Conservation (phyloP, 768 basidiomycete genomes). For the Clitopilus hobsonii region DNA sequence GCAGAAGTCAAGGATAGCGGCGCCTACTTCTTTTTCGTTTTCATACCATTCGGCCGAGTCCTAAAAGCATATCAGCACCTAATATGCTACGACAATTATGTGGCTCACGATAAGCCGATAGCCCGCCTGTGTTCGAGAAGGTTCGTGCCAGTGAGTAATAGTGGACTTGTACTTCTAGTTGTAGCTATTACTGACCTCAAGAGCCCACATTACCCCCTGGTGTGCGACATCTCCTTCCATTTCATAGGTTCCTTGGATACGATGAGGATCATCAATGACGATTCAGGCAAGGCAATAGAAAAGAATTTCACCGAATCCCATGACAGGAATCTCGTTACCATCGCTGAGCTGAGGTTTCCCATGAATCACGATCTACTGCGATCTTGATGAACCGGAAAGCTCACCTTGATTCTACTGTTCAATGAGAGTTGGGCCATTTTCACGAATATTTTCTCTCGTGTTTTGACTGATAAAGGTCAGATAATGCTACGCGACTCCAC, state of each 20-base stretch:
- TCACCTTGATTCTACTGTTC: background rate
- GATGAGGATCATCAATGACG: constrained; percentile 5
- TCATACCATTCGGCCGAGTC: constrained; percentile 53
- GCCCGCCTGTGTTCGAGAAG: too few species aligned
- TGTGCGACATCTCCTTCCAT: constrained; percentile 54
- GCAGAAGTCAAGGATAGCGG: constrained; percentile 56
- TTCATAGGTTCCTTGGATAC: constrained; percentile 50
- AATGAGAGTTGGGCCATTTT: background rate
- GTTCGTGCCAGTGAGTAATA: too few species aligned
- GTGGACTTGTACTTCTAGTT: too few species aligned
- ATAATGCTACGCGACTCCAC: background rate
- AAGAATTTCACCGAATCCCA: constrained; percentile 52
- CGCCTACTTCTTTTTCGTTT: constrained; percentile 63
- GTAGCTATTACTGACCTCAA: constrained; percentile 44
- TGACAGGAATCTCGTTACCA: constrained; percentile 42
- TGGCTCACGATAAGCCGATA: constrained; percentile 55
- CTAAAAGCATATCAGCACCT: constrained; percentile 23
- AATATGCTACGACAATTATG: constrained; percentile 9
- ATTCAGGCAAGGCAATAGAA: too few species aligned
- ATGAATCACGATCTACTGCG: background rate
- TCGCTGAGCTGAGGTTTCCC: constrained; percentile 10
- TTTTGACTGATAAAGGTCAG: background rate
- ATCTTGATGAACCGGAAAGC: background rate
- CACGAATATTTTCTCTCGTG: too few species aligned
- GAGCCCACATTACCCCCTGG: constrained; percentile 51